These are phyloP conservation scores for Notholithocarpus densiflorus DNA, from an alignment of 306 rosid species.

Conservation along the genomic window DNA sequence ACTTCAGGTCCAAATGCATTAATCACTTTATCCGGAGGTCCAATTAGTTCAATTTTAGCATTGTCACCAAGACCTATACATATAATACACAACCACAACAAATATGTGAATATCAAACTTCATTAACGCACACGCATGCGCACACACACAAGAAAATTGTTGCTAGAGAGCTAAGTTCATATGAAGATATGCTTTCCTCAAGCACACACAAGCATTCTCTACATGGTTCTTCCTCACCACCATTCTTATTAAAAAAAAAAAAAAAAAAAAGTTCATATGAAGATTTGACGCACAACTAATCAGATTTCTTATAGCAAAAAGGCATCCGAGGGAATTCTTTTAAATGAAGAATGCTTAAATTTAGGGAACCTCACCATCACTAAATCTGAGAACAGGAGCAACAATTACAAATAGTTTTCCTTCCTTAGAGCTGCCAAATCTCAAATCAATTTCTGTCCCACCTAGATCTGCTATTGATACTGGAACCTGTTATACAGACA, in stretches of 20 bases:
- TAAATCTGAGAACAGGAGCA: conserved; percentile 90
- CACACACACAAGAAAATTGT: background rate
- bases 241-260: no score
- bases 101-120: background rate
- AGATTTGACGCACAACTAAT: background rate
- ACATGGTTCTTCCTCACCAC: no score
- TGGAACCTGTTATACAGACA: conserved; percentile 62
- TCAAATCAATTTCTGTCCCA: conserved; percentile 94
- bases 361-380: conserved; percentile 53
- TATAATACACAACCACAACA: conserved; percentile 7
- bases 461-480: conserved; percentile 99
- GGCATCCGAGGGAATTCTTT: background rate
- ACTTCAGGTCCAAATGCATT: conserved; percentile 92
- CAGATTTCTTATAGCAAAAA: background rate
- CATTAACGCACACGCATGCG: background rate
- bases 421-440: conserved; percentile 76
- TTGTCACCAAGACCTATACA: conserved; percentile 69
- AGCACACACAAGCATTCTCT: no score
- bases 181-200: background rate
- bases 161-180: background rate
- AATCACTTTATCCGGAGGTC: conserved; percentile 87
- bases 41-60: conserved; percentile 78
- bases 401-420: conserved; percentile 85
- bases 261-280: background rate
- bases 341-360: background rate